phyloP scores from a whole-genome alignment of 1,139 yeast genomes.

The Candida neerlandica region DNA sequence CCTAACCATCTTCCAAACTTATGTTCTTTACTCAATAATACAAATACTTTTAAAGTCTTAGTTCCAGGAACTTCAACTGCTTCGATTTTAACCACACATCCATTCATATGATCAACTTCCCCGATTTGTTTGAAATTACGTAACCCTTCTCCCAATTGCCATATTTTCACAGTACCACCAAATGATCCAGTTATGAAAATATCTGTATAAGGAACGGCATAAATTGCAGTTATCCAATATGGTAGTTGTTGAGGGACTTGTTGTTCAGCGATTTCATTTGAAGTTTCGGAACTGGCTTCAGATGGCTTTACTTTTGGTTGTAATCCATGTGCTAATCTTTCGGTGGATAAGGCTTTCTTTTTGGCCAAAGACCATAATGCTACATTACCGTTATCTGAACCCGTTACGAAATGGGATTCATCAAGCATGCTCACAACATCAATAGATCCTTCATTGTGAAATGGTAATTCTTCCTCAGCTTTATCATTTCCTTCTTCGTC shows the following conservation, averaged over 20 bases:
- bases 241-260: constrained; percentile 76
- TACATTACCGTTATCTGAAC: constrained; percentile 90
- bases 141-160: constrained; percentile 67
- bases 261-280: constrained; percentile 35
- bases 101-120: constrained; percentile 59
- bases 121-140: constrained; percentile 62
- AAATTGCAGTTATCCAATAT: constrained; percentile 79
- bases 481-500: constrained; percentile 19
- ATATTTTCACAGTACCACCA: constrained; percentile 72
- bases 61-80: constrained; percentile 58
- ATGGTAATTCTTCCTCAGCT: constrained; percentile 25
- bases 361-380: constrained; percentile 87
- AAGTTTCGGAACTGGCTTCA: constrained; percentile 71
- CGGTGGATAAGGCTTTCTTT: constrained; percentile 78
- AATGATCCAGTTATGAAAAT: constrained; percentile 87
- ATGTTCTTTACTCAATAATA: constrained; percentile 80
- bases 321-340: constrained; percentile 77
- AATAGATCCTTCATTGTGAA: constrained; percentile 80
- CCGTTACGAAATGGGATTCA: constrained; percentile 89
- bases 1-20: constrained; percentile 81
- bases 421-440: constrained; percentile 92
- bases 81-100: constrained; percentile 71
- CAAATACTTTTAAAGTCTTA: constrained; percentile 58
- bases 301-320: constrained; percentile 51
- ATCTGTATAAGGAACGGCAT: constrained; percentile 89